These are phyloP conservation scores for Jackrogersella multiformis DNA, from an alignment of 495 filamentous ascomycete species.

Conservation along the genomic window DNA sequence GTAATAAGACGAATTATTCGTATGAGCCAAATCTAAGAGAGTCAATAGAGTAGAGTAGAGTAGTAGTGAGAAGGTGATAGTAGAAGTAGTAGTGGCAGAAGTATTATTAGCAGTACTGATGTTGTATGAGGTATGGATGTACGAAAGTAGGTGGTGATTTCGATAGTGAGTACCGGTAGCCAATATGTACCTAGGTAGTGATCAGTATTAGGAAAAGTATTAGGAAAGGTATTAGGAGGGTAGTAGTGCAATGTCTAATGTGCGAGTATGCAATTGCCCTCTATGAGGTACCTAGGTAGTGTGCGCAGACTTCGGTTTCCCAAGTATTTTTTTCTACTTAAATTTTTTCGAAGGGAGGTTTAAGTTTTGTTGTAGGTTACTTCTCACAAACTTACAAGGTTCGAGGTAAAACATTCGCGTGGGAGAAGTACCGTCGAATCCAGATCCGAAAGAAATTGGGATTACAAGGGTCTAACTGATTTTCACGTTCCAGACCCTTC, in stretches of 20 bases:
- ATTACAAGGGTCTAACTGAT: conserved; percentile 41
- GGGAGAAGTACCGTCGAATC: conserved; percentile 41
- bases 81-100: not conserved
- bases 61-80: not conserved
- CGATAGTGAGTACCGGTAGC: not conserved
- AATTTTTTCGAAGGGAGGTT: conserved; percentile 1
- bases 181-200: not conserved
- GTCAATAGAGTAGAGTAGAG: conserved; percentile 14
- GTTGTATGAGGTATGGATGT: not conserved
- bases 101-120: not conserved
- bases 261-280: too few relatives aligned
- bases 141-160: not conserved
- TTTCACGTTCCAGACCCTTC: conserved; percentile 40
- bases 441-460: conserved; percentile 41
- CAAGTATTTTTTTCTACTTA: too few relatives aligned
- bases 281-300: too few relatives aligned
- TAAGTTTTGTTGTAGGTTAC: not conserved
- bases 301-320: too few relatives aligned
- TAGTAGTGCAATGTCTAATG: too few relatives aligned
- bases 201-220: not conserved
- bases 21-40: conserved; percentile 21
- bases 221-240: conserved; percentile 1
- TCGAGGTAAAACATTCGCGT: conserved; percentile 42
- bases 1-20: conserved; percentile 6
- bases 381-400: conserved; percentile 23